phyloP scores from a whole-genome alignment of 2,329 filamentous ascomycete genomes.

The Chrysoporthe puriensis region DNA sequence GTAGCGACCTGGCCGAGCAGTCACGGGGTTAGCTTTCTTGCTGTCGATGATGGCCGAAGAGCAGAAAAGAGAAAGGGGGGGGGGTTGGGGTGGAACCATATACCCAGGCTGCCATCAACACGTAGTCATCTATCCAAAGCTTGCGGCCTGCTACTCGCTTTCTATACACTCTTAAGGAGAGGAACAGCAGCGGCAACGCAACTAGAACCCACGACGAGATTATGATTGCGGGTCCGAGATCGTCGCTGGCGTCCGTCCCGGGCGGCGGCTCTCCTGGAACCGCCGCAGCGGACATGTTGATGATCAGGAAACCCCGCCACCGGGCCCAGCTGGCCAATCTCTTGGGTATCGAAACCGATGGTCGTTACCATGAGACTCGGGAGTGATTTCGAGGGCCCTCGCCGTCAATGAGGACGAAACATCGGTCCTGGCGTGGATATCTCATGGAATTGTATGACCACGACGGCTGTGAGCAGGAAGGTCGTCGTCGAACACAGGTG shows the following conservation, averaged over 20 bases:
- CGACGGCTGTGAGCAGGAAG: too few relatives aligned
- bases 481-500: too few relatives aligned
- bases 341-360: background rate
- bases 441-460: too few relatives aligned
- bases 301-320: background rate
- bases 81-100: background rate
- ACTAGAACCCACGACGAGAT: background rate
- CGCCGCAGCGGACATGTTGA: background rate
- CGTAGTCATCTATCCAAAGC: constrained; percentile 6
- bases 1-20: too few relatives aligned
- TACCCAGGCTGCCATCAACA: constrained; percentile 9
- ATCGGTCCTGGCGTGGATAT: too few relatives aligned
- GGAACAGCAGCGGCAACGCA: background rate
- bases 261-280: background rate
- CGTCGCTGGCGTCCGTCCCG: background rate
- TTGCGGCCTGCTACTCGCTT: background rate
- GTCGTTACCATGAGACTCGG: background rate
- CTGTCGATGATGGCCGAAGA: background rate
- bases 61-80: background rate
- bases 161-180: background rate
- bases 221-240: background rate
- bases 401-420: too few relatives aligned
- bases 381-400: background rate
- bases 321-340: background rate
- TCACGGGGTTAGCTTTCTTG: background rate